These are phyloP conservation scores for Apiotrichum mycotoxinovorans DNA, from an alignment of 1,284 basidiomycete species.

Conservation along the genomic window DNA sequence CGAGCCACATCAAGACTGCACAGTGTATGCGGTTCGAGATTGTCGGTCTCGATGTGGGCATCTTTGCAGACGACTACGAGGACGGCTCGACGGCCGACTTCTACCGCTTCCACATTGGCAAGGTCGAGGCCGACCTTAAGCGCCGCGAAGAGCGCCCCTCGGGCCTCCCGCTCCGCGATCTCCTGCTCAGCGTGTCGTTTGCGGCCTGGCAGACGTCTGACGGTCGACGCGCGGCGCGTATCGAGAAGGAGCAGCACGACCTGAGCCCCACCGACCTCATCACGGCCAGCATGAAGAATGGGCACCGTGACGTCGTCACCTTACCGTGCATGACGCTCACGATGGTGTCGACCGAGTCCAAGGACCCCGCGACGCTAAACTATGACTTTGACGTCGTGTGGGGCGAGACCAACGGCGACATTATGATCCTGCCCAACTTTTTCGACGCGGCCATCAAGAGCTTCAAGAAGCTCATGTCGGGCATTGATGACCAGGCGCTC, in stretches of 20 bases:
- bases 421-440: conserved; percentile 42
- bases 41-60: conserved; percentile 39
- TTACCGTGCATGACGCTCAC: conserved; percentile 38
- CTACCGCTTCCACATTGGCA: conserved; percentile 42
- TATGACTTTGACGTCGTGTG: conserved; percentile 44
- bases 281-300: conserved; percentile 22
- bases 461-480: conserved; percentile 35
- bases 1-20: conserved; percentile 25
- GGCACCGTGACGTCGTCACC: conserved; percentile 31
- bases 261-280: conserved; percentile 30
- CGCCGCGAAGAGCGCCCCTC: conserved; percentile 17
- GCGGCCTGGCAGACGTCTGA: conserved; percentile 38
- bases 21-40: conserved; percentile 45
- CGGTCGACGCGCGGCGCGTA: conserved; percentile 21
- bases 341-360: conserved; percentile 40
- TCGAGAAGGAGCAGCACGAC: conserved; percentile 26
- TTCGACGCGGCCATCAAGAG: conserved; percentile 35
- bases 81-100: conserved; percentile 34
- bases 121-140: conserved; percentile 37
- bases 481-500: conserved; percentile 37
- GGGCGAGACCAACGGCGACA: conserved; percentile 42
- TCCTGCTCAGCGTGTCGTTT: conserved; percentile 30
- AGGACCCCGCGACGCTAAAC: conserved; percentile 25
- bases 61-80: conserved; percentile 39
- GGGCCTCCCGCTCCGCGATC: conserved; percentile 28